Evolutionary conservation across 1,284 basidiomycete genomes (phyloP).

Genomic region (Austroboletus novae-zelandiae): DNA sequence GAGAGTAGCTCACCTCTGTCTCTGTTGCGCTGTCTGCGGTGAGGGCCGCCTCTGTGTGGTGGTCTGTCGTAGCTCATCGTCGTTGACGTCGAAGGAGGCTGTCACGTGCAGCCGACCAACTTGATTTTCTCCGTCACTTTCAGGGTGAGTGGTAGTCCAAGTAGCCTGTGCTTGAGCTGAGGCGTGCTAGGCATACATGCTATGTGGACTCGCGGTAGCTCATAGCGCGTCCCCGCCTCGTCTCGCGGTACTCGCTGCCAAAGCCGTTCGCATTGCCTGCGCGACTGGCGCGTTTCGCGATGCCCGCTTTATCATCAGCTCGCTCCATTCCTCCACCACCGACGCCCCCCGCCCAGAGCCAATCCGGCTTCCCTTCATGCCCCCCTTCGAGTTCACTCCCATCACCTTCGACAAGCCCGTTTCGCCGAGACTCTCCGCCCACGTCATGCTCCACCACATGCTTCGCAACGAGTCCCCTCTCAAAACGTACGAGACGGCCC

Average conservation of each 20-base stretch:
- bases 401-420: constrained; percentile 50
- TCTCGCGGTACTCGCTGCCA: constrained; percentile 45
- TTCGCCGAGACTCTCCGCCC: constrained; percentile 57
- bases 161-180: too few species aligned
- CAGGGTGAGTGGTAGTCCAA: too few species aligned
- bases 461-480: constrained; percentile 47
- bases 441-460: constrained; percentile 62
- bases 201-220: too few species aligned
- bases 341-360: constrained; percentile 12
- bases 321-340: constrained; percentile 45
- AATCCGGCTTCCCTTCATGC: constrained; percentile 26
- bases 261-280: constrained; percentile 51
- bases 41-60: constrained; percentile 37
- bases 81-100: background rate
- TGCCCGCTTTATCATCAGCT: constrained; percentile 57
- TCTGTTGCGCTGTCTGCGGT: constrained; percentile 35
- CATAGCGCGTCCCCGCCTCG: background rate
- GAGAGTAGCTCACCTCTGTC: constrained; percentile 44
- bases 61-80: constrained; percentile 48
- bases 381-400: constrained; percentile 35
- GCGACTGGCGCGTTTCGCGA: constrained; percentile 44
- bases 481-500: constrained; percentile 49
- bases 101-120: too few species aligned
- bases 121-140: too few species aligned
- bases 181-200: too few species aligned